Evolutionary conservation across 371 early-diverging fungal species (phyloP), one percentile per base, ranked within the genome.

Genomic region (Parasitella parasitica): DNA sequence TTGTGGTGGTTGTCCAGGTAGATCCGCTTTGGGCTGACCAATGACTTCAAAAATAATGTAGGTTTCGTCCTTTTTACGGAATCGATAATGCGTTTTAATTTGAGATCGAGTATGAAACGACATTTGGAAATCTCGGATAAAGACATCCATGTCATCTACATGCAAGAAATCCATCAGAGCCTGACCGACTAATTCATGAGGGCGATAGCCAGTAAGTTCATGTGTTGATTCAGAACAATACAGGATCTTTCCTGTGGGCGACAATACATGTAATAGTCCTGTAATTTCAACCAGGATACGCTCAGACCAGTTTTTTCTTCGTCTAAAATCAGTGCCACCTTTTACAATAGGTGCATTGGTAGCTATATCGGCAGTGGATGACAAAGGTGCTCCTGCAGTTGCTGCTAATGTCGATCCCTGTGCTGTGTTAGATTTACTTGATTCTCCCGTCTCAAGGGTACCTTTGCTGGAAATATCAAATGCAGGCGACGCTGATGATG

Each of bases 191-290:
- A 88, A 65, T 41, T 89, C 88, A n/a, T 82, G 82, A 0, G 83
- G 80, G 7, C 78, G 54, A 61, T 83, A 85, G 0, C 86, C 87
- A n/a, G 87, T 77, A 30, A 82, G 60, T 48, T 82, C 76, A 20
- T 66, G 39, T 1, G 78, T 80, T 0, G 87, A 84, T 4, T 86
- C 85, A 16, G 85, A 84, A 51, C 84, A 82, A 64, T 80, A 86
- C 38, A 86, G 43, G 32, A 89, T 75, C 50, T 73, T 77, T 18
- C 83, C 86, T 11, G 72, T 57, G 0, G 86, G 82, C 15, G 82
- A 78, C 8, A 88, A 64, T 2, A 89, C 90, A 72, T 84, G 84
- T 2, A 87, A 48, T 24, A 86, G 67, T 54, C 87, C 89, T 48
- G 84, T 84, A 6, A 89, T 57, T 65, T 87, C 89, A 41, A 76